Percentiles rank a stretch among this genome's conserved stretches.
These are phyloP conservation scores for Colletotrichum euphorbiae DNA, from an alignment of 2,329 filamentous ascomycete species.

Conservation along the genomic window DNA sequence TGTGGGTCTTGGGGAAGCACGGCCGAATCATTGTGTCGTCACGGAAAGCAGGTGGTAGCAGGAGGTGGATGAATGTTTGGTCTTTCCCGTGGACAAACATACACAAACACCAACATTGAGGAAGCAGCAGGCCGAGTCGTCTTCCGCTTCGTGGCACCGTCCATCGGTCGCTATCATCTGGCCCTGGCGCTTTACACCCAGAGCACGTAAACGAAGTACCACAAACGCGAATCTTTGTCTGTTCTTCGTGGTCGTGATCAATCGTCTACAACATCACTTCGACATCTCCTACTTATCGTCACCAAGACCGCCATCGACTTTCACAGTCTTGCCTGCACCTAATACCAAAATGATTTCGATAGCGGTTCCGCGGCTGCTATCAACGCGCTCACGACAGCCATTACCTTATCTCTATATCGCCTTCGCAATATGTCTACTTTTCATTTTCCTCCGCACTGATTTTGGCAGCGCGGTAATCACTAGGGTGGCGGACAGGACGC, in stretches of 20 bases:
- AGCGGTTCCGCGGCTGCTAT: slow-evolving; percentile 23
- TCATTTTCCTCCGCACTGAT: slow-evolving; percentile 11
- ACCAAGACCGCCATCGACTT: not conserved
- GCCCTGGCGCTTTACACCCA: too few species aligned
- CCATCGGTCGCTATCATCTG: too few species aligned
- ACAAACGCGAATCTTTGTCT: not conserved
- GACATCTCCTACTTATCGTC: not conserved
- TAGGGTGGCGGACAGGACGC: not conserved
- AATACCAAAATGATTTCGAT: slow-evolving; percentile 25
- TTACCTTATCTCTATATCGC: slow-evolving; percentile 1
- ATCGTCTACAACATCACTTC: not conserved
- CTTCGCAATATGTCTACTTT: slow-evolving; percentile 1
- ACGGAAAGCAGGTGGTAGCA: too few species aligned
- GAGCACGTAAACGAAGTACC: not conserved
- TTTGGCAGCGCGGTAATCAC: slow-evolving; percentile 8
- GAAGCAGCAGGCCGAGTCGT: too few species aligned
- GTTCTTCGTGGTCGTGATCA: not conserved
- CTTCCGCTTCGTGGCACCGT: too few species aligned
- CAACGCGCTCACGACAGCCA: slow-evolving; percentile 4
- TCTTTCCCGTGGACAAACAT: too few species aligned
- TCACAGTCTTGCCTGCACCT: not conserved
- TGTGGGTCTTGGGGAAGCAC: not conserved
- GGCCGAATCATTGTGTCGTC: not conserved
- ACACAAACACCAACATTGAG: too few species aligned
- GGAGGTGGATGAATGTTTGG: too few species aligned